These are phyloP conservation scores for Salix caprea DNA, from an alignment of 345 rosid genomes.

Conservation along the genomic window DNA sequence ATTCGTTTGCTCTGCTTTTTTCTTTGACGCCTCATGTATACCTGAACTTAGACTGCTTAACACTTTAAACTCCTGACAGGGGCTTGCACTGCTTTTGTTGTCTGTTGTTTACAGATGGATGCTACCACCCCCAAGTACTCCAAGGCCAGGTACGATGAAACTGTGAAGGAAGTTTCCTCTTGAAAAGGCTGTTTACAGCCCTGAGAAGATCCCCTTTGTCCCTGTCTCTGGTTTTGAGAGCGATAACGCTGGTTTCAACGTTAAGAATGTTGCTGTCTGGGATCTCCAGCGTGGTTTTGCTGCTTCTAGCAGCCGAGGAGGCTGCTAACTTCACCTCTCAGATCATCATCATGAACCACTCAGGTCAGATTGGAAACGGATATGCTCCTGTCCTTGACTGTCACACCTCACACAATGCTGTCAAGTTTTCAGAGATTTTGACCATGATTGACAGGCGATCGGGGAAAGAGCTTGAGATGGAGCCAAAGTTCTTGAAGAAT, in stretches of 20 bases:
- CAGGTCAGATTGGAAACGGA: constrained; percentile 37
- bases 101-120: constrained; percentile 37
- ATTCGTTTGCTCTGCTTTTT: no score
- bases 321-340: constrained; percentile 38
- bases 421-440: constrained; percentile 31
- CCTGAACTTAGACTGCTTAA: not conserved
- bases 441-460: constrained; percentile 42
- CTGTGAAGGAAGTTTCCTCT: constrained; percentile 70
- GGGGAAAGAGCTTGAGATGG: constrained; percentile 40
- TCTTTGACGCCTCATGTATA: not conserved
- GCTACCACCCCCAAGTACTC: constrained; percentile 81
- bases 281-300: constrained; percentile 41
- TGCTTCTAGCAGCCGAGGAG: constrained; percentile 37
- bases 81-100: not conserved
- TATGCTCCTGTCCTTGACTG: constrained; percentile 32
- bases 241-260: constrained; percentile 47
- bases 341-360: constrained; percentile 45
- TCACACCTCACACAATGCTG: constrained; percentile 33
- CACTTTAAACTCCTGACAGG: no score
- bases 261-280: constrained; percentile 43
- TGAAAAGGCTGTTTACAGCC: constrained; percentile 74
- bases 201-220: constrained; percentile 74
- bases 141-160: constrained; percentile 73
- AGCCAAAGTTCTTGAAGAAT: constrained; percentile 43
- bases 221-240: constrained; percentile 86